phyloP scores from a whole-genome alignment of 1,284 basidiomycete genomes.

The Mixia osmundae region DNA sequence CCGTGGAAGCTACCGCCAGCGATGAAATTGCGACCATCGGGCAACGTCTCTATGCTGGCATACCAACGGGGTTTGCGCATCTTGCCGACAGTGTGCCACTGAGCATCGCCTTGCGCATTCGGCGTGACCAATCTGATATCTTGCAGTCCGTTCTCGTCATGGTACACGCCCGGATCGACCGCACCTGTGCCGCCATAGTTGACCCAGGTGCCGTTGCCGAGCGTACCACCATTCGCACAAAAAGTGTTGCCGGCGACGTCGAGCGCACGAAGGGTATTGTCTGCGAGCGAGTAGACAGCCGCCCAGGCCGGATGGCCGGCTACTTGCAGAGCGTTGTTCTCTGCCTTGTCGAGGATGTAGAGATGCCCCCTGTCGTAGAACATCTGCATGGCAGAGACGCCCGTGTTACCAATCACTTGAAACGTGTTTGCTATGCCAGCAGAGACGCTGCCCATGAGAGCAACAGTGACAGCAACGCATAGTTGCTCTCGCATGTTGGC shows the following conservation, averaged over 20 bases:
- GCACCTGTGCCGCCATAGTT: slow-evolving; percentile 24
- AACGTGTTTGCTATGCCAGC: slow-evolving; percentile 14
- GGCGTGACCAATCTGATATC: too few species aligned
- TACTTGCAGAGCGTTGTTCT: slow-evolving; percentile 18
- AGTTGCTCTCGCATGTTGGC: too few species aligned
- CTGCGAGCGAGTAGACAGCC: slow-evolving; percentile 6
- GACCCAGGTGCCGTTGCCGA: slow-evolving; percentile 23
- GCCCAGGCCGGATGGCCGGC: slow-evolving; percentile 12
- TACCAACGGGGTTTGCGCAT: too few species aligned
- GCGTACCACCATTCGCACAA: slow-evolving; percentile 22
- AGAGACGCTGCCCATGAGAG: too few species aligned
- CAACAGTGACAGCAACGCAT: too few species aligned
- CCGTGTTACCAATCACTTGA: slow-evolving; percentile 12
- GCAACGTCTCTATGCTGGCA: too few species aligned
- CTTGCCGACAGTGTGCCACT: too few species aligned
- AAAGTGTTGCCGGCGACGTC: slow-evolving; percentile 22
- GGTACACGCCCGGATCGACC: too few species aligned
- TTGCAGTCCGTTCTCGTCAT: too few species aligned
- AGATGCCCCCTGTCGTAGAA: slow-evolving; percentile 12
- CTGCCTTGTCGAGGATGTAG: slow-evolving; percentile 24
- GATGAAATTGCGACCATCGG: too few species aligned
- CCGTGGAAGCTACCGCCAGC: too few species aligned
- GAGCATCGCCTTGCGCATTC: too few species aligned
- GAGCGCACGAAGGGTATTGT: slow-evolving; percentile 15
- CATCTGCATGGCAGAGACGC: slow-evolving; percentile 12